A percentile compares a stretch with the other conserved stretches of the same genome.
Evolutionary conservation across 768 basidiomycete species (phyloP).

Genomic region (Gelatoporia subvermispora): DNA sequence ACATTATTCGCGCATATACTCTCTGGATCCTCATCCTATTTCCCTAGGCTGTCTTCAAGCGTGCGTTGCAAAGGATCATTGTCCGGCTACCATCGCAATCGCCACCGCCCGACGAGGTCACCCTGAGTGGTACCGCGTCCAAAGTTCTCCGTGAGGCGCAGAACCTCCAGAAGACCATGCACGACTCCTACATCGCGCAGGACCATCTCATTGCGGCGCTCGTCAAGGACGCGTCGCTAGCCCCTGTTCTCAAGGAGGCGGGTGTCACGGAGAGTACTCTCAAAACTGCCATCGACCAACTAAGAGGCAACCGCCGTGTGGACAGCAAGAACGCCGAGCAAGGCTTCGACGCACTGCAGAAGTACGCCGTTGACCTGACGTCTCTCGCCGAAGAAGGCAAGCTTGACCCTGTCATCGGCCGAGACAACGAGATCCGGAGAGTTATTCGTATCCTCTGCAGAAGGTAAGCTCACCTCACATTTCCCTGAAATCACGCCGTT

Average conservation of each 20-base stretch:
- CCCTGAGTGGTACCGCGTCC: constrained; percentile 49
- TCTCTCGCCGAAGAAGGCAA: constrained; percentile 87
- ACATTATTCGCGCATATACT: background rate
- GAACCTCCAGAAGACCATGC: constrained; percentile 74
- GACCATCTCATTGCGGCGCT: constrained; percentile 89
- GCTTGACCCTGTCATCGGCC: constrained; percentile 92
- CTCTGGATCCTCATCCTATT: background rate
- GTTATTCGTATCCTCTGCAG: constrained; percentile 79
- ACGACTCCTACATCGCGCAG: constrained; percentile 89
- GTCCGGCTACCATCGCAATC: constrained; percentile 79
- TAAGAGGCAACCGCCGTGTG: constrained; percentile 79
- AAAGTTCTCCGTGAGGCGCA: constrained; percentile 75
- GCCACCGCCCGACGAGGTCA: constrained; percentile 80
- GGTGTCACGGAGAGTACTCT: constrained; percentile 65
- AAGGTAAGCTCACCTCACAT: constrained; percentile 38
- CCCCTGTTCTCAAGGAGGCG: constrained; percentile 69
- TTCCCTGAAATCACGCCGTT: background rate
- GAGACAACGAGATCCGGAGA: constrained; percentile 88
- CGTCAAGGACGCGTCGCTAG: constrained; percentile 65
- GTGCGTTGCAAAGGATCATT: constrained; percentile 69
- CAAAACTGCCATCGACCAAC: constrained; percentile 72
- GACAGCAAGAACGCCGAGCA: constrained; percentile 86
- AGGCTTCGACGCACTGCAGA: constrained; percentile 88
- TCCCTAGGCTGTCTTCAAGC: constrained; percentile 51
- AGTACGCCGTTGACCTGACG: constrained; percentile 85